phyloP scores from a whole-genome alignment of 768 basidiomycete genomes.

The Lactarius trivialis region DNA sequence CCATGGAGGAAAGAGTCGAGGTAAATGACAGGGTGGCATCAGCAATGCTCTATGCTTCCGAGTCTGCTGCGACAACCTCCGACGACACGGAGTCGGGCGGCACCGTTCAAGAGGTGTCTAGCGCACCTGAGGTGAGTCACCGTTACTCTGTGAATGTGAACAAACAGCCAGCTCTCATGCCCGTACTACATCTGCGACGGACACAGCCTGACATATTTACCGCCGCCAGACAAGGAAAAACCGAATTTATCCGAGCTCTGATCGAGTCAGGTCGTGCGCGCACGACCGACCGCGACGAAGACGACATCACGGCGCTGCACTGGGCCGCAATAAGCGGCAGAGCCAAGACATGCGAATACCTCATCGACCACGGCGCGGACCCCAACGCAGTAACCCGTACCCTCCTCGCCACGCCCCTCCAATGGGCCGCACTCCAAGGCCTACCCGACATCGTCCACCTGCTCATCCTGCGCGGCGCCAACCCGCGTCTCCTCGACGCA shows the following conservation, averaged over 20 bases:
- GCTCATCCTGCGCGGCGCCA: constrained; percentile 80
- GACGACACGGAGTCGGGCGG: background rate
- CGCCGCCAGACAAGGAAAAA: constrained; percentile 81
- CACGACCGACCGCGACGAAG: constrained; percentile 74
- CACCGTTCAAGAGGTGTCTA: background rate
- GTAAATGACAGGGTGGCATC: background rate
- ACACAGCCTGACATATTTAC: constrained; percentile 62
- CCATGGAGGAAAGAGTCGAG: background rate
- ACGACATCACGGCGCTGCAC: constrained; percentile 90
- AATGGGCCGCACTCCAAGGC: constrained; percentile 98
- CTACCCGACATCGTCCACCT: constrained; percentile 91
- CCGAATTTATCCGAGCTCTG: constrained; percentile 52
- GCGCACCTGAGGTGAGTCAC: background rate
- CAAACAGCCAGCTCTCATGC: background rate
- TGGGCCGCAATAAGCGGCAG: constrained; percentile 97
- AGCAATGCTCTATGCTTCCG: background rate
- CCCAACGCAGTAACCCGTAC: constrained; percentile 92
- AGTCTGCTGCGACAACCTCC: background rate
- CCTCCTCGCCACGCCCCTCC: constrained; percentile 86
- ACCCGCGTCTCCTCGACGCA: constrained; percentile 81
- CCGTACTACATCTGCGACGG: background rate
- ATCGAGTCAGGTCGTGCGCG: constrained; percentile 61
- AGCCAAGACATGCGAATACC: constrained; percentile 72
- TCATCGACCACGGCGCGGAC: constrained; percentile 87
- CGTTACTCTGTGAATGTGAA: too few relatives aligned